Conservation (phyloP, 1,284 basidiomycete species). For the Lentinula novae-zelandiae region DNA sequence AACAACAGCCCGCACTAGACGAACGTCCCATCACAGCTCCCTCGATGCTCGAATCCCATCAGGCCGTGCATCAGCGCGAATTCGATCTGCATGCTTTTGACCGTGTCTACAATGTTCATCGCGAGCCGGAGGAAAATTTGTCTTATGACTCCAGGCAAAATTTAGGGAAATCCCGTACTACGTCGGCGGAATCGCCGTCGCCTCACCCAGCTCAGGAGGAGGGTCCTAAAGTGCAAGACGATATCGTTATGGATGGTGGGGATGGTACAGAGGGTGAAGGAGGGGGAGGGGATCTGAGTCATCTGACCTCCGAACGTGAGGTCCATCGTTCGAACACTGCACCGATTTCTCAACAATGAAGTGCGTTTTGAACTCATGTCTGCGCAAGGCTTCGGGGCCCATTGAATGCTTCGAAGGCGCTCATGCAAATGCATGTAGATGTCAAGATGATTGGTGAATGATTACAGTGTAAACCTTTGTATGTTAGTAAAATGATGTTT, state of each 20-base stretch:
- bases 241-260: not conserved
- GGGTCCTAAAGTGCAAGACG: not conserved
- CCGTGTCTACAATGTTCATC: not conserved
- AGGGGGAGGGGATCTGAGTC: not conserved
- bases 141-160: not conserved
- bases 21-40: not conserved
- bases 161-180: too few relatives aligned
- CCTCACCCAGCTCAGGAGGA: not conserved
- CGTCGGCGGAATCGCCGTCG: too few relatives aligned
- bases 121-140: not conserved
- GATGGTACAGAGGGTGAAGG: not conserved
- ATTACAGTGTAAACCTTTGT: too few relatives aligned
- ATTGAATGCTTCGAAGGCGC: too few relatives aligned
- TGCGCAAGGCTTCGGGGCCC: too few relatives aligned
- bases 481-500: too few relatives aligned
- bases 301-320: not conserved
- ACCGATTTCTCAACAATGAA: not conserved
- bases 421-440: too few relatives aligned
- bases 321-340: not conserved
- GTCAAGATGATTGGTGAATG: too few relatives aligned
- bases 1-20: not conserved
- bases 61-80: not conserved
- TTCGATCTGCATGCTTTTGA: not conserved
- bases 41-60: not conserved
- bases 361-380: not conserved